Evolutionary conservation across 2,329 filamentous ascomycete genomes (phyloP), one percentile per base, ranked within the genome.

Genomic region (Esteya vermicola): DNA sequence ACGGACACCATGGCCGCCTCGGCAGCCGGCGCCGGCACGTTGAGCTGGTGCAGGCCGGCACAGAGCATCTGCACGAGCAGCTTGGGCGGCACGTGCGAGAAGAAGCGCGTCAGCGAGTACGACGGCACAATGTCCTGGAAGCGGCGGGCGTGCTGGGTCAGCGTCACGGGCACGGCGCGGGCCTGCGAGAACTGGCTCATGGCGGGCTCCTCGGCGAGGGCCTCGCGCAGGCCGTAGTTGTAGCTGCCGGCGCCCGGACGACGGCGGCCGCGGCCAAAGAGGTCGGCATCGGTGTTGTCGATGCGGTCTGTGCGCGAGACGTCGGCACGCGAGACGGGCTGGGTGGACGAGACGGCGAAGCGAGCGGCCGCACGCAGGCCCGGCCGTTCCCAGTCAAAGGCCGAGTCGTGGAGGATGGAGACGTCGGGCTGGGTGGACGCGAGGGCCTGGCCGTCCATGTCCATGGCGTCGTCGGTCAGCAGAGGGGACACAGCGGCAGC

Each of bases 101-200:
- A 88, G 69, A 98, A 98, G 42, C 88, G 81, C 7, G 89, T 89
- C 46, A 98, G 74, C 0, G 83, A 78, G 55, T 93, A 83, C 8
- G 81, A 69, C 0, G 91, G 93, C 33, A 95, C 76, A 50, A 98
- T 93, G 56, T 98, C 91, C 47, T 75, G 75, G 68, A 96, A 98
- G 33, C 73, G 76, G 23, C 82, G 81, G 4, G 91, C 91, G 45
- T 81, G 81, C 58, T 98, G 91, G 1, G 91, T 98, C 31, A 93
- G 72, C 33, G 77, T 84, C 45, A 94, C 63, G 1, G 88, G 85
- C 0, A 94, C 78, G 6, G 78, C 73, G 0, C 85, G 86, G 4
- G 70, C 77, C 38, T 79, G 70, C 5, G 83, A 82, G 67, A 96
- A 96, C 57, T 96, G 91, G 44, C 67, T 74, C 74, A 81, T 80